Conservation (phyloP, 2,329 filamentous ascomycete species). For the Pleomassaria siparia region DNA sequence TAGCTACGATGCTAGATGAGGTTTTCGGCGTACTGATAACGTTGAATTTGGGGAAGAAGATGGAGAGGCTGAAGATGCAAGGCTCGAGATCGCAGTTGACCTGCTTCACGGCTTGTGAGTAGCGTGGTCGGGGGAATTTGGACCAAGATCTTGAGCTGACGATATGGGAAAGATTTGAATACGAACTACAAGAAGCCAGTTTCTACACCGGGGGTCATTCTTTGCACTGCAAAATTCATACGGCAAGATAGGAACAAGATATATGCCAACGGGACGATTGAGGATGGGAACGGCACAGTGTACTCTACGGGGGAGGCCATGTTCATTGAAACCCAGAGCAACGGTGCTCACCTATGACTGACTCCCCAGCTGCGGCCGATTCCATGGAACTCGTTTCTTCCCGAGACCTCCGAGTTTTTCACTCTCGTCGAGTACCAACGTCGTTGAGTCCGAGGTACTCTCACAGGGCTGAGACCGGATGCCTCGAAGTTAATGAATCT, state of each 20-base stretch:
- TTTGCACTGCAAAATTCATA: slow-evolving; percentile 50
- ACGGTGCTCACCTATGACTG: slow-evolving; percentile 19
- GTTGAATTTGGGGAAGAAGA: slow-evolving; percentile 41
- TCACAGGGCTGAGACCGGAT: not conserved
- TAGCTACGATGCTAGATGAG: slow-evolving; percentile 62
- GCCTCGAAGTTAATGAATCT: too few relatives aligned
- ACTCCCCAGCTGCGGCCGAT: not conserved
- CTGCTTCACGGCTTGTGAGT: slow-evolving; percentile 40
- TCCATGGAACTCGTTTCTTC: too few relatives aligned
- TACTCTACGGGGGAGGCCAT: slow-evolving; percentile 57
- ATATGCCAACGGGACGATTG: slow-evolving; percentile 52
- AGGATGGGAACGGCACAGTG: slow-evolving; percentile 51
- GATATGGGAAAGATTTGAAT: slow-evolving; percentile 50
- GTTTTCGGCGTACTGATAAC: slow-evolving; percentile 54
- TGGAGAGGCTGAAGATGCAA: slow-evolving; percentile 7
- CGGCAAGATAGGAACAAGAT: slow-evolving; percentile 58
- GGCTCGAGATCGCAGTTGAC: slow-evolving; percentile 11
- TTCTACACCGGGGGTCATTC: slow-evolving; percentile 50
- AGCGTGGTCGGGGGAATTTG: not conserved
- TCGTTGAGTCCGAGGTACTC: too few relatives aligned
- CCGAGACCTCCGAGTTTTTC: too few relatives aligned
- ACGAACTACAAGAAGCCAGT: slow-evolving; percentile 58
- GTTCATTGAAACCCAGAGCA: slow-evolving; percentile 44
- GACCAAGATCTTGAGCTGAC: slow-evolving; percentile 12
- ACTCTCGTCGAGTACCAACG: too few relatives aligned